A percentile compares a stretch with the other conserved stretches of the same genome.
These are phyloP conservation scores for Saccharomycopsis phalli DNA, from an alignment of 1,139 yeast species.

Conservation along the genomic window DNA sequence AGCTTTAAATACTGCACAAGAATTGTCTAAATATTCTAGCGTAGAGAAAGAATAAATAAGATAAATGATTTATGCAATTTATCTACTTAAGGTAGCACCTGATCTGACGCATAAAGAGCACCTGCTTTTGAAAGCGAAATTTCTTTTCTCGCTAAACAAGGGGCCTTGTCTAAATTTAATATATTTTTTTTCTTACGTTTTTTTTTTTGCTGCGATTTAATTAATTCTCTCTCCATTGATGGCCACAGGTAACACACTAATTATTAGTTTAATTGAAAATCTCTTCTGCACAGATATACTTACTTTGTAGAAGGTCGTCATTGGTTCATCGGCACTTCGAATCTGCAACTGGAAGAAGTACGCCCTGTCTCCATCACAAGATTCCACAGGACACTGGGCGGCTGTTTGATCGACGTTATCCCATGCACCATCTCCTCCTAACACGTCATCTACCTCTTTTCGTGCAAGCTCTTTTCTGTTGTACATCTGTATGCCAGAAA, in stretches of 20 bases:
- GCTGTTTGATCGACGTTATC: constrained; percentile 90
- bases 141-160: too few relatives aligned
- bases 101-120: too few relatives aligned
- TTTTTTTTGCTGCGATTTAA: background rate
- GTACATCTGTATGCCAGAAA: constrained; percentile 71
- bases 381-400: constrained; percentile 82
- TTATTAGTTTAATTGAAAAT: background rate
- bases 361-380: constrained; percentile 85
- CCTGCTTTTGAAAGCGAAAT: too few relatives aligned
- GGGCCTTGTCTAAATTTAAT: too few relatives aligned
- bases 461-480: constrained; percentile 77
- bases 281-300: constrained; percentile 3
- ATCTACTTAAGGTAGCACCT: too few relatives aligned
- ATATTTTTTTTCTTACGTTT: background rate
- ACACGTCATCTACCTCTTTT: constrained; percentile 90
- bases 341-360: constrained; percentile 95
- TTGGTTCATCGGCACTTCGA: constrained; percentile 84
- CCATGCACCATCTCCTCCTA: constrained; percentile 98
- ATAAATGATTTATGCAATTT: too few relatives aligned
- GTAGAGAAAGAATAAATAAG: too few relatives aligned
- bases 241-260: constrained; percentile 77
- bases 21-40: too few relatives aligned
- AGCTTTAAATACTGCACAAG: too few relatives aligned
- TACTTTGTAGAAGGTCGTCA: constrained; percentile 84
- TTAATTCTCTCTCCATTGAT: constrained; percentile 95